phyloP scores from a whole-genome alignment of 1,139 yeast species.

The Sporopachydermia cereana region DNA sequence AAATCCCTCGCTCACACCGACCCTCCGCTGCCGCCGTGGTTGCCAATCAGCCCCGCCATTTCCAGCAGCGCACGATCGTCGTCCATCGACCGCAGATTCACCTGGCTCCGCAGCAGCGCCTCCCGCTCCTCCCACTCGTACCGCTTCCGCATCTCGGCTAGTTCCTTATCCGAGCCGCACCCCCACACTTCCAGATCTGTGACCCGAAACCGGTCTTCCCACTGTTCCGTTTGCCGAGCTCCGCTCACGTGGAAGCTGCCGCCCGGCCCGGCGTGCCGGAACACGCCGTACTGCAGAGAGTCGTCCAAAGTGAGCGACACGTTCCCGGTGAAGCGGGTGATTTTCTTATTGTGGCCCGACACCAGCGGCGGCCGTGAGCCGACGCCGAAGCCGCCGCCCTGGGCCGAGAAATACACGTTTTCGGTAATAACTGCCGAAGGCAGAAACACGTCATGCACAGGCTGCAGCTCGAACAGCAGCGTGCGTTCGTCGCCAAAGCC shows the following conservation, averaged over 20 bases:
- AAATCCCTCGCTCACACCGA: slow-evolving; percentile 27
- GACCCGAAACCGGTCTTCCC: slow-evolving; percentile 61
- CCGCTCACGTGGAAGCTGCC: slow-evolving; percentile 32
- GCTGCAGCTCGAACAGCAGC: slow-evolving; percentile 50
- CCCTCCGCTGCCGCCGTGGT: slow-evolving; percentile 52
- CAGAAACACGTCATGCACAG: slow-evolving; percentile 46
- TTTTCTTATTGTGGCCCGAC: slow-evolving; percentile 19
- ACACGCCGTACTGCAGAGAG: slow-evolving; percentile 68
- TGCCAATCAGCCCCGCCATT: slow-evolving; percentile 84
- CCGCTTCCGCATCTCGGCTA: slow-evolving; percentile 60
- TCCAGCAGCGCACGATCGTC: slow-evolving; percentile 83
- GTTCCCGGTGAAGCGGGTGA: slow-evolving; percentile 34
- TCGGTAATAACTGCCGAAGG: slow-evolving; percentile 20
- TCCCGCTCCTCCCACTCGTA: slow-evolving; percentile 93
- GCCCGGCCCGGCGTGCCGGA: slow-evolving; percentile 53
- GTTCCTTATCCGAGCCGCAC: slow-evolving; percentile 63
- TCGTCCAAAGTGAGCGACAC: slow-evolving; percentile 72
- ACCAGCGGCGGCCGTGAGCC: slow-evolving; percentile 11
- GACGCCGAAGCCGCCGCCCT: slow-evolving; percentile 28
- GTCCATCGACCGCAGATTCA: slow-evolving; percentile 46
- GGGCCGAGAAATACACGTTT: slow-evolving; percentile 22
- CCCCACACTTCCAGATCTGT: slow-evolving; percentile 89
- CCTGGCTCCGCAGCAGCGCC: slow-evolving; percentile 63
- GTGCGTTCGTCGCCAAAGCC: slow-evolving; percentile 56
- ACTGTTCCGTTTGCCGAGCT: slow-evolving; percentile 24